These are phyloP conservation scores for Fusarium buxicola DNA, from an alignment of 2,329 filamentous ascomycete species.

Conservation along the genomic window DNA sequence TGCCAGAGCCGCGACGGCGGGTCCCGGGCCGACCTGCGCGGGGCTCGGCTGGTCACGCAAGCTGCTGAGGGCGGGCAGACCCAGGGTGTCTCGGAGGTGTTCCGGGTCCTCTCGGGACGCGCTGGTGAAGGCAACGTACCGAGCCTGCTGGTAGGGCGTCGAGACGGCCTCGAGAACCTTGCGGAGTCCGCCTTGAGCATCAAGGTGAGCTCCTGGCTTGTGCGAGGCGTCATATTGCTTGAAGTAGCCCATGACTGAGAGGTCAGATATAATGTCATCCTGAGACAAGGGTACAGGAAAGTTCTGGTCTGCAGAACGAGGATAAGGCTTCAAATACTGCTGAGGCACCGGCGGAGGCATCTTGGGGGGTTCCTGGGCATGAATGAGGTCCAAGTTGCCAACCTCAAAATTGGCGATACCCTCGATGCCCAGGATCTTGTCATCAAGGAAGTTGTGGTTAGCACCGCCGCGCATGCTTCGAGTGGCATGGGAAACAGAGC, in stretches of 20 bases:
- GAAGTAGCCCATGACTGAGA: slow-evolving; percentile 69
- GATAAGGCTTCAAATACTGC: slow-evolving; percentile 69
- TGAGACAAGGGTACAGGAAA: slow-evolving; percentile 62
- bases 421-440: slow-evolving; percentile 69
- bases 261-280: slow-evolving; percentile 66
- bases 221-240: slow-evolving; percentile 66
- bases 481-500: slow-evolving; percentile 72
- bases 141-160: slow-evolving; percentile 59
- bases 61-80: slow-evolving; percentile 57
- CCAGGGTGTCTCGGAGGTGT: slow-evolving; percentile 61
- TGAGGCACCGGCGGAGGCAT: slow-evolving; percentile 68
- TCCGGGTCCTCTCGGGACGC: slow-evolving; percentile 62
- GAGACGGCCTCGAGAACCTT: slow-evolving; percentile 67
- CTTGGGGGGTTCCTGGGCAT: slow-evolving; percentile 66
- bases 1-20: slow-evolving; percentile 44
- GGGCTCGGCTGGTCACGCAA: slow-evolving; percentile 57
- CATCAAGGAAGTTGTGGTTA: slow-evolving; percentile 67
- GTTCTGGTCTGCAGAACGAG: slow-evolving; percentile 66
- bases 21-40: slow-evolving; percentile 35
- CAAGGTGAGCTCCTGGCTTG: slow-evolving; percentile 67
- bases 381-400: slow-evolving; percentile 67
- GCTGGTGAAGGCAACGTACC: slow-evolving; percentile 61
- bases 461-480: slow-evolving; percentile 68
- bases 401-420: slow-evolving; percentile 69
- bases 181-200: slow-evolving; percentile 64